Conservation (phyloP, 768 basidiomycete genomes). For the Mycena maculata region DNA sequence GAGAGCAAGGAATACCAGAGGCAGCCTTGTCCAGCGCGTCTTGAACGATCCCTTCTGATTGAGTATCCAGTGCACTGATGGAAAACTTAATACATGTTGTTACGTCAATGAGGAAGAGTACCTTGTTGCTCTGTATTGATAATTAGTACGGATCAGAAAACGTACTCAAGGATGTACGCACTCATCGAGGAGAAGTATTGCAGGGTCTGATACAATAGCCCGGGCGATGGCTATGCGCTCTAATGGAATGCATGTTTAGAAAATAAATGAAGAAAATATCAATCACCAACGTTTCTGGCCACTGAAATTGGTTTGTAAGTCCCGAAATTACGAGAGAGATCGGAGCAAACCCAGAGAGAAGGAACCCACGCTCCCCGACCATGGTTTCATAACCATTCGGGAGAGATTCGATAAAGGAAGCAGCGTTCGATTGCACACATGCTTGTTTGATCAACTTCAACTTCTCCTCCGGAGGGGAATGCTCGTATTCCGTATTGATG, state of each 20-base stretch:
- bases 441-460: conserved; percentile 66
- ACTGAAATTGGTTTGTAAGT: conserved; percentile 35
- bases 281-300: conserved; percentile 59
- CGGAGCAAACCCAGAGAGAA: conserved; percentile 56
- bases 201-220: conserved; percentile 87
- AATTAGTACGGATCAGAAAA: no score
- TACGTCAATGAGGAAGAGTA: no score
- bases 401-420: conserved; percentile 67
- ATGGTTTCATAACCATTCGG: conserved; percentile 71
- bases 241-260: neutral
- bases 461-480: conserved; percentile 62
- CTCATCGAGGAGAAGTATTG: conserved; percentile 87
- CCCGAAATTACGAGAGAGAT: no score
- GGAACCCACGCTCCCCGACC: conserved; percentile 73
- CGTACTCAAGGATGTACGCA: no score
- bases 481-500: conserved; percentile 62
- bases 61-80: conserved; percentile 80
- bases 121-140: conserved; percentile 74
- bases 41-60: conserved; percentile 87
- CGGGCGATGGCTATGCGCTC: conserved; percentile 89
- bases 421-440: conserved; percentile 72
- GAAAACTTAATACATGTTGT: no score
- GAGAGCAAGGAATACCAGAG: conserved; percentile 31
- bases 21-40: conserved; percentile 89
- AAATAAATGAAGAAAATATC: no score